Evolutionary conservation across 768 basidiomycete species (phyloP), one percentile per base, ranked within the genome.

Genomic region (Lanmaoa rubissima): DNA sequence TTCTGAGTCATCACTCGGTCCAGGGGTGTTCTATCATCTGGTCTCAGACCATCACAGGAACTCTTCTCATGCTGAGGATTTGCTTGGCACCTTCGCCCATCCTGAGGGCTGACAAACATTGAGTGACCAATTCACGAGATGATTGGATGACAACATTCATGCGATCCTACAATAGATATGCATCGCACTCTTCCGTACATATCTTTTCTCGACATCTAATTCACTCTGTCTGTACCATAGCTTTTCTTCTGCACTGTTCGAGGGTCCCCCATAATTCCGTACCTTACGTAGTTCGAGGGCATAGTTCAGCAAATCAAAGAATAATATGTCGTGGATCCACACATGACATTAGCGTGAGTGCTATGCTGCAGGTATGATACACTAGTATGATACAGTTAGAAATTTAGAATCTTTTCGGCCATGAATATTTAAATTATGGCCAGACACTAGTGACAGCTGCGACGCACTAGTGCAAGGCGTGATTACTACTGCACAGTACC

Each of bases 31-130:
- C 43, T 45, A 21, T 47, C 53, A 44, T 38, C n/a, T 38, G 6
- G 38, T 43, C 48, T 50, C 65, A 34, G 57, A 55, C 10, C 42
- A 32, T 49, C 36, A 35, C 26, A 24, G 45, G 32, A 41, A 26
- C 11, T 43, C 50, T 40, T 58, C 46, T 32, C 42, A 31, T 48
- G 24, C 54, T 9, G 54, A 54, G 31, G 35, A 36, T 36, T 41
- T 26, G 14, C 28, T 39, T 32, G 11, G 17, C 19, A 43, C 51
- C n/a, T 36, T 42, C 34, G 5, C 53, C 10, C 17, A 49, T 19
- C 10, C 16, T 41, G 62, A 66, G n/a, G 43, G 36, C 28, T 54
- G 52, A 59, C 57, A 46, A 42, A 24, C 38, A n/a, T n/a, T 48
- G 36, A 52, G 38, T 48, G 39, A 31, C 14, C 43, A 44, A 31